Percentiles rank a stretch among this genome's conserved stretches.
Evolutionary conservation across 2,329 filamentous ascomycete species (phyloP).

Genomic region (Dothideomycetes sp.): DNA sequence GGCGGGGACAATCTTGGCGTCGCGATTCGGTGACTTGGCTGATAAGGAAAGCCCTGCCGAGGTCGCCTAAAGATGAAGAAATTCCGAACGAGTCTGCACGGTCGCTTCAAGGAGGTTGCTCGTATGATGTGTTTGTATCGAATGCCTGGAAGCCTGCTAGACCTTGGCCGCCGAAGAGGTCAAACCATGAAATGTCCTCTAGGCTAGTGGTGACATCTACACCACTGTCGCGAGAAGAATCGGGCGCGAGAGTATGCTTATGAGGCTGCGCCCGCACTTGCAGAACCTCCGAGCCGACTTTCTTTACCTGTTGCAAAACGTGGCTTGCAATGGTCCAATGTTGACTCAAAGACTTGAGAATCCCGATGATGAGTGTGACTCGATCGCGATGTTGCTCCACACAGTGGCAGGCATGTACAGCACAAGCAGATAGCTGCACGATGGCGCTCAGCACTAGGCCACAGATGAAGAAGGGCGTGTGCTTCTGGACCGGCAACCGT

Average conservation of each 20-base stretch:
- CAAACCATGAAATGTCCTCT: background rate
- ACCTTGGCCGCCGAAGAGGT: background rate
- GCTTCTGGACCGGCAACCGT: slow-evolving; percentile 54
- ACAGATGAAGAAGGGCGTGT: slow-evolving; percentile 78
- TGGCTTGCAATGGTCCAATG: slow-evolving; percentile 64
- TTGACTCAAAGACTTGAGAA: slow-evolving; percentile 54
- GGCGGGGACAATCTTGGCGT: background rate
- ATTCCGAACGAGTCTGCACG: no score
- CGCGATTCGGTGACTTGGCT: background rate
- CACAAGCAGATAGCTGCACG: slow-evolving; percentile 73
- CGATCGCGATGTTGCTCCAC: slow-evolving; percentile 55
- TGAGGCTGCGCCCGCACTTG: background rate
- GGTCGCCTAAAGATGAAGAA: background rate
- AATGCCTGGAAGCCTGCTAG: background rate
- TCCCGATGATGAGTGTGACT: slow-evolving; percentile 65
- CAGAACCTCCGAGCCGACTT: slow-evolving; percentile 43
- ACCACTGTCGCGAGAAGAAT: background rate
- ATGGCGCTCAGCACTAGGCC: slow-evolving; percentile 68
- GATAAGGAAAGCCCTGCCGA: background rate
- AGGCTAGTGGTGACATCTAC: background rate
- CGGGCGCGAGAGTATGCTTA: background rate
- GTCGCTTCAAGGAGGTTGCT: background rate
- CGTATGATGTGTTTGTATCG: background rate
- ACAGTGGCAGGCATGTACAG: slow-evolving; percentile 40
- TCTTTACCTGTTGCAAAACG: slow-evolving; percentile 62